Percentiles rank a stretch among this genome's conserved stretches.
phyloP scores from a whole-genome alignment of 1,139 yeast species.

The Lodderomyces metapsilosis region DNA sequence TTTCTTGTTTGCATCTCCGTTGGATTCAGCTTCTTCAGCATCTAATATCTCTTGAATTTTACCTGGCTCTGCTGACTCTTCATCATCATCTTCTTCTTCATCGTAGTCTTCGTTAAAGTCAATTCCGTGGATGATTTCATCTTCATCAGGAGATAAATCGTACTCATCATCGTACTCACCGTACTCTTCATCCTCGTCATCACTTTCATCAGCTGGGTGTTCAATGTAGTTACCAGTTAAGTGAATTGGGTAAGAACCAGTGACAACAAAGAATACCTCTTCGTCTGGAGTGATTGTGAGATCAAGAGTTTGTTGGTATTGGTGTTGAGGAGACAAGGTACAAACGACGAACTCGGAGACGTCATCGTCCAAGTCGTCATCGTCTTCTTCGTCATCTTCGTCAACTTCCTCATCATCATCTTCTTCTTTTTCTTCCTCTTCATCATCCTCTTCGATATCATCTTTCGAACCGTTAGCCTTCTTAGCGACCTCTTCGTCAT shows the following conservation, averaged over 20 bases:
- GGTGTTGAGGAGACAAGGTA: conserved; percentile 82
- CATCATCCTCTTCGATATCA: conserved; percentile 27
- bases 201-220: conserved; percentile 83
- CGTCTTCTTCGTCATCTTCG: conserved; percentile 61
- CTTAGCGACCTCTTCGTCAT: conserved; percentile 24
- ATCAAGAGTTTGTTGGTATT: conserved; percentile 89
- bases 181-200: conserved; percentile 47
- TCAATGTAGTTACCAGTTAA: conserved; percentile 93
- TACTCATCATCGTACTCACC: conserved; percentile 70
- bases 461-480: conserved; percentile 33
- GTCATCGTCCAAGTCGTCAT: conserved; percentile 51
- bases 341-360: conserved; percentile 80
- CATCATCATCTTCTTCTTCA: conserved; percentile 51
- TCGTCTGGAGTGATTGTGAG: conserved; percentile 90
- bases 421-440: conserved; percentile 32
- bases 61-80: conserved; percentile 25
- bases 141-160: conserved; percentile 91
- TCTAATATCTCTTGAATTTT: conserved; percentile 5
- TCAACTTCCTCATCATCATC: conserved; percentile 49
- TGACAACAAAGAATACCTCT: conserved; percentile 89
- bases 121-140: conserved; percentile 59
- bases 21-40: conserved; percentile 47
- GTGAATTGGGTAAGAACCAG: conserved; percentile 93
- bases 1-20: conserved; percentile 57
- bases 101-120: conserved; percentile 65